phyloP scores from a whole-genome alignment of 1,284 basidiomycete species.

The Cutaneotrichosporon sp. region DNA sequence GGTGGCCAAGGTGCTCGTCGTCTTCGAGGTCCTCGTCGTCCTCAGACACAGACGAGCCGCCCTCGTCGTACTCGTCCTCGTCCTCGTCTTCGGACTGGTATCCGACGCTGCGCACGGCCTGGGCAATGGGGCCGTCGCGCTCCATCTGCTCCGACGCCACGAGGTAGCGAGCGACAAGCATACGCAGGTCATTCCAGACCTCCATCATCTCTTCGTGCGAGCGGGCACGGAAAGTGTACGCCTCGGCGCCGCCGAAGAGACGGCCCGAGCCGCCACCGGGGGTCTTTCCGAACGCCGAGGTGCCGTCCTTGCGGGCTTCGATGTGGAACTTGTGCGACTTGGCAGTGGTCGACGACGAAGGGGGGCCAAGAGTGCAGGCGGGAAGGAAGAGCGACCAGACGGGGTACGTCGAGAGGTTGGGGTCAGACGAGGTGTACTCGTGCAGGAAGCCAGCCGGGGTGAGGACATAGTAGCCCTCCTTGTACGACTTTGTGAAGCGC shows the following conservation, averaged over 20 bases:
- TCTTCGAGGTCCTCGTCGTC: constrained; percentile 52
- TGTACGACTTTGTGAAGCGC: constrained; percentile 85
- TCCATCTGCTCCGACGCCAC: constrained; percentile 93
- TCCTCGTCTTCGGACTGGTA: constrained; percentile 62
- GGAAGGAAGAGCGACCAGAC: constrained; percentile 89
- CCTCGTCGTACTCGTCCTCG: constrained; percentile 63
- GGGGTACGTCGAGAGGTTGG: constrained; percentile 61
- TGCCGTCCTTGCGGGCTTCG: constrained; percentile 74
- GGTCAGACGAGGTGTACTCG: constrained; percentile 80
- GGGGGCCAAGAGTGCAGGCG: constrained; percentile 90
- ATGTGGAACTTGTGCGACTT: constrained; percentile 96
- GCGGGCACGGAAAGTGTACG: constrained; percentile 87
- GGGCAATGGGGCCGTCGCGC: constrained; percentile 84
- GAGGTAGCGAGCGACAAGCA: constrained; percentile 93
- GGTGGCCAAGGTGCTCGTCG: constrained; percentile 51
- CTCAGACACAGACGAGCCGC: constrained; percentile 64
- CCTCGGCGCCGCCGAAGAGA: constrained; percentile 53
- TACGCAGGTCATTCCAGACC: constrained; percentile 98
- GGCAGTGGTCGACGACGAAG: constrained; percentile 62
- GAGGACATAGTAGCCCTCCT: constrained; percentile 85
- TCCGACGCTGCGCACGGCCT: constrained; percentile 82
- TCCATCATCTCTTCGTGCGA: constrained; percentile 98
- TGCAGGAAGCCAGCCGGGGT: constrained; percentile 95
- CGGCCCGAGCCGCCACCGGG: constrained; percentile 56
- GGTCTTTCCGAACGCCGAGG: constrained; percentile 53